Evolutionary conservation across 2,329 filamentous ascomycete species (phyloP).

Genomic region (Xylariaceae sp.): DNA sequence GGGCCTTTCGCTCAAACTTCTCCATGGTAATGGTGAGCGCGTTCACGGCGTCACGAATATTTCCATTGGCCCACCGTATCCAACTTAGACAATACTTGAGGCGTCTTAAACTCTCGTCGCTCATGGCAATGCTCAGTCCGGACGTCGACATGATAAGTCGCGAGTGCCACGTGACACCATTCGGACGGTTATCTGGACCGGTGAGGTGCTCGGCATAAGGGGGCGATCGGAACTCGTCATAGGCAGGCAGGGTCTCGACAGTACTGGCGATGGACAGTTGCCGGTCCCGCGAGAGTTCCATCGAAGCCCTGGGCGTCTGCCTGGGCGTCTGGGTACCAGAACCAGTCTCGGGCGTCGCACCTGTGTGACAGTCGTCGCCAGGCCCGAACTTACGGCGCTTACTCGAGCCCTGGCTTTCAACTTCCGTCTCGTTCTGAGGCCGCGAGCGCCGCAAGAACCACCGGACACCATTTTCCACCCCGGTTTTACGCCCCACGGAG

Average conservation of each 20-base stretch:
- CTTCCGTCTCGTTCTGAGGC: slow-evolving; percentile 43
- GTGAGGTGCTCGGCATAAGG: slow-evolving; percentile 60
- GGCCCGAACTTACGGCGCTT: slow-evolving; percentile 54
- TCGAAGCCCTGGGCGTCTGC: slow-evolving; percentile 33
- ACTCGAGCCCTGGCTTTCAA: slow-evolving; percentile 40
- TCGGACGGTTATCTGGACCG: slow-evolving; percentile 28
- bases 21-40: slow-evolving; percentile 71
- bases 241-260: slow-evolving; percentile 73
- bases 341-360: slow-evolving; percentile 22
- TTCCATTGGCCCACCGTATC: slow-evolving; percentile 75
- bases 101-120: slow-evolving; percentile 76
- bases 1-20: slow-evolving; percentile 63
- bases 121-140: slow-evolving; percentile 85
- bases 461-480: slow-evolving; percentile 79
- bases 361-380: slow-evolving; percentile 27
- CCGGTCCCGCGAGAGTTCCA: slow-evolving; percentile 35
- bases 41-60: slow-evolving; percentile 69
- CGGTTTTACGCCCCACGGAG: slow-evolving; percentile 75
- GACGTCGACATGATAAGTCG: slow-evolving; percentile 86
- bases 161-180: slow-evolving; percentile 60
- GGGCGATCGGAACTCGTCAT: slow-evolving; percentile 72
- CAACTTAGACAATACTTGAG: slow-evolving; percentile 79
- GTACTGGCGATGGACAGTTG: slow-evolving; percentile 61
- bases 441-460: slow-evolving; percentile 66
- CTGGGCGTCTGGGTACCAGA: slow-evolving; percentile 29